phyloP scores from a whole-genome alignment of 179 eudicot species.

The Vitellaria paradoxa region DNA sequence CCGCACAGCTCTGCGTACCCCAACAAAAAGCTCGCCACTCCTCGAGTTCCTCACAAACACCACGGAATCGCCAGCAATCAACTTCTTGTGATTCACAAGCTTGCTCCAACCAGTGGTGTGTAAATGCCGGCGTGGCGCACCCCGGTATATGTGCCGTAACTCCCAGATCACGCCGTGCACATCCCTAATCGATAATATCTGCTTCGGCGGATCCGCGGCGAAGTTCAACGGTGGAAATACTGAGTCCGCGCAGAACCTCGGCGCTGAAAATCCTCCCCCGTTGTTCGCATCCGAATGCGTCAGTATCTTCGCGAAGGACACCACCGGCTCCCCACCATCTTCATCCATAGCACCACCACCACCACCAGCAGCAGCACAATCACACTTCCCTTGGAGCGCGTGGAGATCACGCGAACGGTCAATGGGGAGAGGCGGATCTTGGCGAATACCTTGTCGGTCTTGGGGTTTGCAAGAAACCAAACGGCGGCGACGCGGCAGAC shows the following conservation, averaged over 20 bases:
- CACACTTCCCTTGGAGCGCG: background rate
- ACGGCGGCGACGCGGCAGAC: constrained; percentile 52
- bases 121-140: constrained; percentile 78
- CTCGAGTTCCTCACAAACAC: constrained; percentile 45
- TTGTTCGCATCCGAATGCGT: constrained; percentile 84
- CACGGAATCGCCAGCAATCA: constrained; percentile 71
- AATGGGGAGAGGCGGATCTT: constrained; percentile 37
- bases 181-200: constrained; percentile 47
- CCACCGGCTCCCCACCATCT: constrained; percentile 17
- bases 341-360: constrained; percentile 4
- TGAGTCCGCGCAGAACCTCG: constrained; percentile 69
- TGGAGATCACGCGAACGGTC: background rate
- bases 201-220: constrained; percentile 66
- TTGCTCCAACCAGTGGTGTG: constrained; percentile 87
- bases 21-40: constrained; percentile 46
- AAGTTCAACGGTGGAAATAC: constrained; percentile 61
- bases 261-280: constrained; percentile 92
- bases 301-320: constrained; percentile 61
- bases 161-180: constrained; percentile 44
- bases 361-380: too few relatives aligned
- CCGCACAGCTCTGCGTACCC: constrained; percentile 48
- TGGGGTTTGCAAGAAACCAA: constrained; percentile 31
- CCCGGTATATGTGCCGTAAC: constrained; percentile 79
- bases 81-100: constrained; percentile 66
- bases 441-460: constrained; percentile 58